Conservation (phyloP, 179 eudicot species). For the Silene coronaria region DNA sequence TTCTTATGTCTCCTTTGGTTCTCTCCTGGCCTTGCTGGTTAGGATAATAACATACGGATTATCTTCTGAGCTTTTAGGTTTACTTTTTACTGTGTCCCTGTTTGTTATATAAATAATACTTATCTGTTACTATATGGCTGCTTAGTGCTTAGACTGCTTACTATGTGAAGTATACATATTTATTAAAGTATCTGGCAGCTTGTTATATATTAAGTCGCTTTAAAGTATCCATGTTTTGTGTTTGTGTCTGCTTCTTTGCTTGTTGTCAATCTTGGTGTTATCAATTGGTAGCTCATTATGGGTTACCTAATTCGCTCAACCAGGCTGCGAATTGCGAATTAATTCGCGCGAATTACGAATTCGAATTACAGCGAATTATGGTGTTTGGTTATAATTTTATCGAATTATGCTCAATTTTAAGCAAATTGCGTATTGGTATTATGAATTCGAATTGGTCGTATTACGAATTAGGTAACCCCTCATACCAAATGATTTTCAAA, state of each 20-base stretch:
- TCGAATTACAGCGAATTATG: too few relatives aligned
- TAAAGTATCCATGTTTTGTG: background rate
- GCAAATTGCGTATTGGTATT: too few relatives aligned
- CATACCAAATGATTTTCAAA: background rate
- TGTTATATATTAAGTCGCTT: background rate
- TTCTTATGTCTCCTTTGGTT: too few relatives aligned
- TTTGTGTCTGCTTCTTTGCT: background rate
- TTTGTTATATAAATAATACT: background rate
- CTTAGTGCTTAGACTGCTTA: background rate
- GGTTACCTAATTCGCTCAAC: too few relatives aligned
- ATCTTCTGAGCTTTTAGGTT: background rate
- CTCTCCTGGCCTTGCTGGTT: too few relatives aligned
- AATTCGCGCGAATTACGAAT: too few relatives aligned
- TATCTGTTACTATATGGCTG: background rate
- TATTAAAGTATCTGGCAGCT: background rate
- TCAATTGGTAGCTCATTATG: conserved; percentile 1
- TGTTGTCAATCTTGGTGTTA: background rate
- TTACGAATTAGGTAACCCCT: too few relatives aligned
- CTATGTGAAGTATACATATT: background rate
- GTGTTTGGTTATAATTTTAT: too few relatives aligned
- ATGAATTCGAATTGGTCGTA: too few relatives aligned
- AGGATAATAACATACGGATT: background rate
- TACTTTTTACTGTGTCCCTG: background rate
- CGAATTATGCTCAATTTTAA: too few relatives aligned
- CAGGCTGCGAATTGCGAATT: too few relatives aligned